Percentiles rank a stretch among this genome's conserved stretches.
phyloP scores from a whole-genome alignment of 108 stramenopile genomes.

The Craspedostauros australis region DNA sequence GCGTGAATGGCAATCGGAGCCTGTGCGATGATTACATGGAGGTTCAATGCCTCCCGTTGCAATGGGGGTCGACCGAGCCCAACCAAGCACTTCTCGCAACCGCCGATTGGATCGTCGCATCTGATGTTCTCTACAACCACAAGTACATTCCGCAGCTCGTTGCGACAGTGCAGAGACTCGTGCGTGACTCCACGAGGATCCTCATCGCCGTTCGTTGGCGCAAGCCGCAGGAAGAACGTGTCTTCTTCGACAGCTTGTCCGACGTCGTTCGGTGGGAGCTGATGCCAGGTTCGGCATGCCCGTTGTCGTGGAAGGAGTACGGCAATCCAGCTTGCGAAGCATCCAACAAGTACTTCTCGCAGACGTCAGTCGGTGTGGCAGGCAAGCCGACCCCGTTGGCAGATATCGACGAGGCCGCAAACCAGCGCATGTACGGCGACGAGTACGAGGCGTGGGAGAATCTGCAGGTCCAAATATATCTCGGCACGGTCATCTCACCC shows the following conservation, averaged over 20 bases:
- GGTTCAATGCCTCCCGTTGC: neutral
- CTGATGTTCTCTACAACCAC: conserved; percentile 70
- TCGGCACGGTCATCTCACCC: too few relatives aligned
- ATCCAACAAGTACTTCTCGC: conserved; percentile 48
- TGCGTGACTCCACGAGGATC: conserved; percentile 11
- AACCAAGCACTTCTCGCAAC: neutral
- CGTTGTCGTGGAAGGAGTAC: conserved; percentile 44
- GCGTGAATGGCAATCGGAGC: conserved; percentile 38
- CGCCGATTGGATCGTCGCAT: conserved; percentile 53
- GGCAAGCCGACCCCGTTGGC: conserved; percentile 34
- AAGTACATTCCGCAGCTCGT: conserved; percentile 46
- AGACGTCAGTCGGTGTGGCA: conserved; percentile 30
- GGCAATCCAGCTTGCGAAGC: conserved; percentile 40
- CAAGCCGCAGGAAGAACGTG: conserved; percentile 60
- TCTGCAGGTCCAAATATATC: conserved; percentile 56
- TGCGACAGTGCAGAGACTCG: conserved; percentile 41
- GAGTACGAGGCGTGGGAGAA: conserved; percentile 60
- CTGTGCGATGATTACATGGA: neutral
- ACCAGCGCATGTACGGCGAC: conserved; percentile 29
- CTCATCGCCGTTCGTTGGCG: conserved; percentile 60
- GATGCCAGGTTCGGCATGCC: conserved; percentile 8
- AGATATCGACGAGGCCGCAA: conserved; percentile 38
- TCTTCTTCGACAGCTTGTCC: conserved; percentile 42
- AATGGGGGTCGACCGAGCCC: neutral
- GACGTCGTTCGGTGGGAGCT: conserved; percentile 25